A percentile compares a stretch with the other conserved stretches of the same genome.
phyloP scores from a whole-genome alignment of 495 filamentous ascomycete species.

The Bacidia gigantensis region DNA sequence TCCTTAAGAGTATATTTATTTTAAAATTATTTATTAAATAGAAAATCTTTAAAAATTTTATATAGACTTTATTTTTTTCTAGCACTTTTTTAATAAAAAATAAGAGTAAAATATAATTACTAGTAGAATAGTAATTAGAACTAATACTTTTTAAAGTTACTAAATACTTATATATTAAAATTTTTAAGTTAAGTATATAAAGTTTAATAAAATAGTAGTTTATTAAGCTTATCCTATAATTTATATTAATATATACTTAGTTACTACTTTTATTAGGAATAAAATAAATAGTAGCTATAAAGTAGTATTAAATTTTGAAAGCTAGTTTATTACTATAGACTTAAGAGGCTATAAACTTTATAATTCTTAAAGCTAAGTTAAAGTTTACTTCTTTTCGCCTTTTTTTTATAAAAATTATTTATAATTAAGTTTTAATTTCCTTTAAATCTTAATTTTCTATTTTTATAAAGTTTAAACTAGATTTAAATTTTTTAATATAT shows the following conservation, averaged over 20 bases:
- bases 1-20: background rate
- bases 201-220: background rate
- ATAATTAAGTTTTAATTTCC: background rate
- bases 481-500: background rate
- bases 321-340: background rate
- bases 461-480: background rate
- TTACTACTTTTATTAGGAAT: background rate
- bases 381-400: too few species aligned
- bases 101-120: slow-evolving; percentile 1
- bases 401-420: background rate
- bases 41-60: background rate
- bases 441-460: background rate
- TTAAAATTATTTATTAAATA: background rate
- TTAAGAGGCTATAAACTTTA: background rate
- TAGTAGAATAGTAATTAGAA: background rate
- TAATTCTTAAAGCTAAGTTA: background rate
- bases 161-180: background rate
- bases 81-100: background rate
- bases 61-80: background rate
- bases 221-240: background rate
- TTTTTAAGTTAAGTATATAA: background rate
- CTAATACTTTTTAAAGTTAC: background rate
- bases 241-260: slow-evolving; percentile 1
- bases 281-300: background rate
- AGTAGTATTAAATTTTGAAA: background rate